These are phyloP conservation scores for Pestalotiopsis sp. DNA, from an alignment of 2,329 filamentous ascomycete species.

Conservation along the genomic window DNA sequence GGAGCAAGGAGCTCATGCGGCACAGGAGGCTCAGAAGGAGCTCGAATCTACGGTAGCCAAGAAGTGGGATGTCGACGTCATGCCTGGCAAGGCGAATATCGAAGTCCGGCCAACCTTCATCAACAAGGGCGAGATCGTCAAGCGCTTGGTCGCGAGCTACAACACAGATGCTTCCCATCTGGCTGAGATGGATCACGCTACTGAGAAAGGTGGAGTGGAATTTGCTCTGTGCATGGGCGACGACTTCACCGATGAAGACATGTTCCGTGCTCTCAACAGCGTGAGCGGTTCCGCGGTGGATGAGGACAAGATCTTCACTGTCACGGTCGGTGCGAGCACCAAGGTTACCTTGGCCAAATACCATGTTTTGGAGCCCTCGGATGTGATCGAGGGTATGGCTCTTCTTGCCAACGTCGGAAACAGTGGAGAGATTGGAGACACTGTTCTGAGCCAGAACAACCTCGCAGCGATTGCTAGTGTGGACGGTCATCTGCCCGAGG, in stretches of 20 bases:
- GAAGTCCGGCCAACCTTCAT: constrained; percentile 97
- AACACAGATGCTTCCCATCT: constrained; percentile 43
- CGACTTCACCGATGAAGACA: constrained; percentile 97
- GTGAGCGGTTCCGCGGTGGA: constrained; percentile 56
- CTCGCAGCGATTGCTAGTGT: constrained; percentile 56
- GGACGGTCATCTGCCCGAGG: constrained; percentile 52
- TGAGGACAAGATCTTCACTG: constrained; percentile 77
- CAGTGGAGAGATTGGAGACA: constrained; percentile 38
- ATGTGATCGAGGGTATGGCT: constrained; percentile 75
- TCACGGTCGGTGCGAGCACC: constrained; percentile 88
- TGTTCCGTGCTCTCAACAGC: constrained; percentile 80
- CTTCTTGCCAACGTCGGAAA: constrained; percentile 53
- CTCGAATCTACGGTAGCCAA: constrained; percentile 76
- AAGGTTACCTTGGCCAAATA: constrained; percentile 90
- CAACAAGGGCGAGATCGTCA: constrained; percentile 96
- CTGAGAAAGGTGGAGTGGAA: constrained; percentile 62
- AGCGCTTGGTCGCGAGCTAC: constrained; percentile 78
- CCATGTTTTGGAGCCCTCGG: constrained; percentile 85
- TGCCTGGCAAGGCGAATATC: constrained; percentile 94
- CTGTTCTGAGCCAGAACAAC: constrained; percentile 54
- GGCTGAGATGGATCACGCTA: constrained; percentile 26
- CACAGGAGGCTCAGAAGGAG: constrained; percentile 78
- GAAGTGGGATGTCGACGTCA: constrained; percentile 91
- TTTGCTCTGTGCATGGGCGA: constrained; percentile 93
- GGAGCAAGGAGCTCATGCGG: constrained; percentile 79